A percentile compares a stretch with the other conserved stretches of the same genome.
Evolutionary conservation across 169 alveolate species (phyloP).

Genomic region (Hammondia hammondi): DNA sequence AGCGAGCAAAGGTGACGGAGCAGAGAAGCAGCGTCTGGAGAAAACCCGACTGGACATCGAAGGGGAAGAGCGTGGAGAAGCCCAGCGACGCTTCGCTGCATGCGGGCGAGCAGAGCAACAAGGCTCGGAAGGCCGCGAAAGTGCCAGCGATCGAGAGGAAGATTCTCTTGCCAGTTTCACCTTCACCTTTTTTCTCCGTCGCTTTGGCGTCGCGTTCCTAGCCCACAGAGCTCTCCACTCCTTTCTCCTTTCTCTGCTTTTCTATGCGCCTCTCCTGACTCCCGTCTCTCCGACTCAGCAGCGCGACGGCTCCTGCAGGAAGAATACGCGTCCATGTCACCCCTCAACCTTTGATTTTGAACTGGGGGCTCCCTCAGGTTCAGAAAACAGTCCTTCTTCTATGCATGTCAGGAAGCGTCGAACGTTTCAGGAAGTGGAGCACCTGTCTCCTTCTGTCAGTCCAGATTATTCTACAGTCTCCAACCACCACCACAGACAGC

Average conservation of each 20-base stretch:
- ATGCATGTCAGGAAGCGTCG: no score
- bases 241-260: constrained; percentile 19
- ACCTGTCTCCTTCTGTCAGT: no score
- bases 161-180: constrained; percentile 4
- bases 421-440: no score
- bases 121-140: no score
- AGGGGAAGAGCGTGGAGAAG: no score
- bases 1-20: no score
- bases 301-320: background rate
- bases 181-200: constrained; percentile 7
- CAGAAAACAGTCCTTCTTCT: background rate
- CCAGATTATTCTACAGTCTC: background rate
- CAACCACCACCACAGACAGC: background rate
- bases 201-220: constrained; percentile 9
- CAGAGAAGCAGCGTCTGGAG: no score
- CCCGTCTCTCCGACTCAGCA: background rate
- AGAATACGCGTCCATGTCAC: background rate
- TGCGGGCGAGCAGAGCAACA: no score
- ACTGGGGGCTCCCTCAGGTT: background rate
- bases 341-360: background rate
- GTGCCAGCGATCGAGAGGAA: background rate
- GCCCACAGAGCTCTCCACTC: constrained; percentile 6
- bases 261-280: background rate
- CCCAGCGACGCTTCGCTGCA: no score
- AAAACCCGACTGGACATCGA: no score